These are phyloP conservation scores for Penicillium hordei DNA, from an alignment of 2,329 filamentous ascomycete species.

Conservation along the genomic window DNA sequence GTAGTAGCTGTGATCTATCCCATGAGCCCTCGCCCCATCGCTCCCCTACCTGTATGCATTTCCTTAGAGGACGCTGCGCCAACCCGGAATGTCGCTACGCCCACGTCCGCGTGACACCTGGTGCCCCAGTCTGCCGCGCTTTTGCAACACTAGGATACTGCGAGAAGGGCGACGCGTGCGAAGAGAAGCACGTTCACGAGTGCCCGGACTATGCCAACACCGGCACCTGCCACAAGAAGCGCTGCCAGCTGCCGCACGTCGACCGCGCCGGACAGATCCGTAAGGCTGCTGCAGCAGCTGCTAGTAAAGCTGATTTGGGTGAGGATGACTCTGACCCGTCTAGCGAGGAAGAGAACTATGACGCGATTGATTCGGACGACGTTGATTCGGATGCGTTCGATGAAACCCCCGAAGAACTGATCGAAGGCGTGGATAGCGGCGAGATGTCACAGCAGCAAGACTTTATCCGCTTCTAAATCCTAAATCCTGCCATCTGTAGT, in stretches of 20 bases:
- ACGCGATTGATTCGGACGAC: slow-evolving; percentile 68
- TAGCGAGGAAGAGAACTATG: slow-evolving; percentile 71
- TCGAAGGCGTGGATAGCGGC: slow-evolving; percentile 41
- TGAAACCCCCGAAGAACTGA: slow-evolving; percentile 43
- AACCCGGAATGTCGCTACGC: slow-evolving; percentile 84
- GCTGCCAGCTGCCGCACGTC: slow-evolving; percentile 83
- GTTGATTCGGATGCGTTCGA: slow-evolving; percentile 62
- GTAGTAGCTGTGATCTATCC: slow-evolving; percentile 82
- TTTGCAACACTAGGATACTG: slow-evolving; percentile 91
- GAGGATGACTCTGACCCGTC: slow-evolving; percentile 68
- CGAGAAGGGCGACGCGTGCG: slow-evolving; percentile 73
- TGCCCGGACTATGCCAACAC: slow-evolving; percentile 95
- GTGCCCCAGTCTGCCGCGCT: slow-evolving; percentile 74
- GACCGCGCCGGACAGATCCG: slow-evolving; percentile 80
- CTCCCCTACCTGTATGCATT: slow-evolving; percentile 85
- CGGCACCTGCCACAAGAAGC: slow-evolving; percentile 75
- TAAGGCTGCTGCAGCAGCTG: slow-evolving; percentile 49
- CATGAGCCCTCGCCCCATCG: slow-evolving; percentile 82
- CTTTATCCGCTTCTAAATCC: slow-evolving; percentile 49
- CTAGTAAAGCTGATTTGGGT: slow-evolving; percentile 44
- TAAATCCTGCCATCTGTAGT: slow-evolving; percentile 9
- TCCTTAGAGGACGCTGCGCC: slow-evolving; percentile 83
- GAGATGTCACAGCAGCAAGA: slow-evolving; percentile 56
- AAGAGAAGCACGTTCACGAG: slow-evolving; percentile 83
- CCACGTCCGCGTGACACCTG: slow-evolving; percentile 75